Conservation (phyloP, 768 basidiomycete genomes). For the Wakefieldia striispora region DNA sequence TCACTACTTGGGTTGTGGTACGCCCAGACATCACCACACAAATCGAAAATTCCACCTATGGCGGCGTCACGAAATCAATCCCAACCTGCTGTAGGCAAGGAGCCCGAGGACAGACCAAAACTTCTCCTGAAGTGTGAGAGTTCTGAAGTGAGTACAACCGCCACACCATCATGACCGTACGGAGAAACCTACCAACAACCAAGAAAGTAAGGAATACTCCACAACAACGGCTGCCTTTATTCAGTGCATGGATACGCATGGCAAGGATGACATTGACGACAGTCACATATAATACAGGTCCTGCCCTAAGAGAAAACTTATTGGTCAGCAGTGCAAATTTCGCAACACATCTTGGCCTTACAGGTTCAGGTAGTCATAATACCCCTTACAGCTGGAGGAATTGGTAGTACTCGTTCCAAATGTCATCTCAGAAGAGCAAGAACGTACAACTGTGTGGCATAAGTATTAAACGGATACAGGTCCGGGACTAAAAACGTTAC, state of each 20-base stretch:
- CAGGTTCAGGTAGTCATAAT: slow-evolving; percentile 23
- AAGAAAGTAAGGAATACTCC: slow-evolving; percentile 8
- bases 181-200: slow-evolving; percentile 15
- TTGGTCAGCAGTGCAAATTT: background rate
- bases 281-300: slow-evolving; percentile 15
- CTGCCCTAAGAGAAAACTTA: slow-evolving; percentile 10
- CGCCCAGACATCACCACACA: slow-evolving; percentile 15
- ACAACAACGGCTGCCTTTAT: background rate
- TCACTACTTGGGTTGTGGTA: slow-evolving; percentile 7
- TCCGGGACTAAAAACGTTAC: background rate
- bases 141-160: background rate
- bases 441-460: slow-evolving; percentile 20
- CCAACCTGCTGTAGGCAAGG: background rate
- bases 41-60: slow-evolving; percentile 17
- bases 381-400: slow-evolving; percentile 17
- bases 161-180: background rate
- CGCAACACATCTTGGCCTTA: background rate
- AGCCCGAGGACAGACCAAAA: slow-evolving; percentile 9
- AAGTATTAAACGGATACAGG: background rate
- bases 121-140: slow-evolving; percentile 10
- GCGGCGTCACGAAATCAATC: background rate
- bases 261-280: slow-evolving; percentile 22
- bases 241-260: slow-evolving; percentile 19
- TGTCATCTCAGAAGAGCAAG: background rate
- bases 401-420: background rate